Evolutionary conservation across 2,329 filamentous ascomycete genomes (phyloP), one percentile per base, ranked within the genome.

Genomic region (Hypoxylon rubiginosum): DNA sequence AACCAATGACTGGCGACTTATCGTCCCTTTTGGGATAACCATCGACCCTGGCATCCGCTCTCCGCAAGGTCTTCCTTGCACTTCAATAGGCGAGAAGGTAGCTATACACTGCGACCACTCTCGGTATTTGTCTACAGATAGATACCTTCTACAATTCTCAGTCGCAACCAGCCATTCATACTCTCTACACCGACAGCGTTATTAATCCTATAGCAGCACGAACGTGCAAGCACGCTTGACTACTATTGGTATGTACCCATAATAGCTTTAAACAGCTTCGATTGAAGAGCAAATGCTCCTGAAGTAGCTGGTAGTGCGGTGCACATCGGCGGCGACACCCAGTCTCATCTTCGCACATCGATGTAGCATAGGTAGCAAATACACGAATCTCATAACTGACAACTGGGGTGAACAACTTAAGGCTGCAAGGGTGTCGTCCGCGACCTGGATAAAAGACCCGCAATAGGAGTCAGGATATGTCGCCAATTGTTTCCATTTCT

Each of bases 1-100:
- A 62, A 68, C 67, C 67, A 70, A 70, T 70, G 62, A 53, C 56
- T 64, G 53, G 41, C 54, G 59, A 46, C 61, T 63, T 51, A 45
- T 34, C 30, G 26, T 70, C 67, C 65, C 58, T 61, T 70, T 70
- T 66, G 62, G 67, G 67, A 70, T 68, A 70, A 66, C 58, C 59
- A 66, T 62, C 57, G 51, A 59, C 62, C 65, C 67, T 62, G n/a
- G 58, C 39, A 68, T 57, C 56, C 62, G 53, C 59, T 64, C 65
- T 63, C 53, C 57, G 58, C 65, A 70, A 65, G 56, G 64, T 56
- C 54, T 70, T 53, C 64, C 64, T 61, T 70, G 67, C 65, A 55
- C 56, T 62, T 48, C 64, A 46, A 54, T 53, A 56, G 58, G 15
- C 53, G 30, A 52, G 53, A 41, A 21, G 46, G 39, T 43, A 46